These are phyloP conservation scores for Mycosarcoma mackinlayi DNA, from an alignment of 1,284 basidiomycete genomes.

Conservation along the genomic window DNA sequence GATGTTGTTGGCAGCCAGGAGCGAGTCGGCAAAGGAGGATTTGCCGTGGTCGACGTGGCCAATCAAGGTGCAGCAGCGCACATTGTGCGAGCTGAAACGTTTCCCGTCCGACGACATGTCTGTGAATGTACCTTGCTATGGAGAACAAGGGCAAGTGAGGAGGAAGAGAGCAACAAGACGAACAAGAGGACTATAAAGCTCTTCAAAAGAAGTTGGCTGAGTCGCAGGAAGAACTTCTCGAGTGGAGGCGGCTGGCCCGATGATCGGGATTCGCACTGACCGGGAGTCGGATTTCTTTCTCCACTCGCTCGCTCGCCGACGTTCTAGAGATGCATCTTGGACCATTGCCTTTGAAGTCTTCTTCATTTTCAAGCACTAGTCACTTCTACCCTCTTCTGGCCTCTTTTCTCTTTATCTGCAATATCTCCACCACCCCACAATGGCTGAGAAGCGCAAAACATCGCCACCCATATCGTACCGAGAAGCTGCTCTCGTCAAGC, in stretches of 20 bases:
- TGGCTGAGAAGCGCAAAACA: constrained; percentile 64
- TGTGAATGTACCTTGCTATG: constrained; percentile 10
- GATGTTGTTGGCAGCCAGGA: constrained; percentile 97
- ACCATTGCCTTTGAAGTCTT: too few relatives aligned
- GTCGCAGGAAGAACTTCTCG: constrained; percentile 10
- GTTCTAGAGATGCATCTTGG: constrained; percentile 8
- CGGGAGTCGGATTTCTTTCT: constrained; percentile 34
- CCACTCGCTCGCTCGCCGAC: constrained; percentile 11
- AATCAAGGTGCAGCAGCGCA: constrained; percentile 66
- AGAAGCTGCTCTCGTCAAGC: constrained; percentile 54
- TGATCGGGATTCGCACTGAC: constrained; percentile 4
- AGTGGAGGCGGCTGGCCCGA: constrained; percentile 10
- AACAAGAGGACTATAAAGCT: constrained; percentile 3
- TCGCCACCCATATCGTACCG: constrained; percentile 48
- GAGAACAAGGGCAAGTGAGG: constrained; percentile 3
- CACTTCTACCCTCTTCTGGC: too few relatives aligned
- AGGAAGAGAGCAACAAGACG: not conserved
- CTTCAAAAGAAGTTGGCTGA: constrained; percentile 1
- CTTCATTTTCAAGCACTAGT: constrained; percentile 1
- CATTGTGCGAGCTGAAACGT: constrained; percentile 60
- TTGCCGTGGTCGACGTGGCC: constrained; percentile 69
- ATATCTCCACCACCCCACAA: too few relatives aligned
- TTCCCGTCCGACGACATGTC: constrained; percentile 41
- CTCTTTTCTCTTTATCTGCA: too few relatives aligned
- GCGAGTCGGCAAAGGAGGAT: constrained; percentile 85